These are phyloP conservation scores for Syzygium grande DNA, from an alignment of 345 rosid genomes.

Conservation along the genomic window DNA sequence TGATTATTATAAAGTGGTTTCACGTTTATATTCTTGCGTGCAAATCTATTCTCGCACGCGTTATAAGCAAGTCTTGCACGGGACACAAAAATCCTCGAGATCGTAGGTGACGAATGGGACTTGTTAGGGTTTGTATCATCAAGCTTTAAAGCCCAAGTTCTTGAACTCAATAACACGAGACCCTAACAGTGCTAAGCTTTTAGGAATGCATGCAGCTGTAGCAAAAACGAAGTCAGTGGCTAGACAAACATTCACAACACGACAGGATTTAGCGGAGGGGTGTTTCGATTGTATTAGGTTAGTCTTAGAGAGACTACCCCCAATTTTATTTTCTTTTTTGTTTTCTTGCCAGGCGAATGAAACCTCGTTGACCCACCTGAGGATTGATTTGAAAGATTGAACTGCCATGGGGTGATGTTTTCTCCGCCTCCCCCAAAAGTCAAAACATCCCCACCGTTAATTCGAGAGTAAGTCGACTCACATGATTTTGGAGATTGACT, in stretches of 20 bases:
- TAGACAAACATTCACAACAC: not conserved
- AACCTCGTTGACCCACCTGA: not conserved
- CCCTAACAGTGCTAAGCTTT: not conserved
- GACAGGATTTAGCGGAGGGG: not conserved
- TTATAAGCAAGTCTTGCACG: not conserved
- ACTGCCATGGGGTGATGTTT: not conserved
- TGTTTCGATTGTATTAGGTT: not conserved
- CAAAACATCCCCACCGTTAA: conserved; percentile 22
- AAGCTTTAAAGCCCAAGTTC: not conserved
- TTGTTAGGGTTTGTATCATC: not conserved
- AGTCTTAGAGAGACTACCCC: not conserved
- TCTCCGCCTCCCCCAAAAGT: not conserved
- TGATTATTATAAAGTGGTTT: not conserved
- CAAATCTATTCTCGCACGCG: not conserved
- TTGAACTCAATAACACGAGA: not conserved
- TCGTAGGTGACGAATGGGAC: not conserved
- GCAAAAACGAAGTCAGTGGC: not conserved
- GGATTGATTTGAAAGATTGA: not conserved
- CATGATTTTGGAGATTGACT: conserved; percentile 31
- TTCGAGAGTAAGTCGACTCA: conserved; percentile 14
- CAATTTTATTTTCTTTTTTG: not conserved
- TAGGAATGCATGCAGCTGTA: not conserved
- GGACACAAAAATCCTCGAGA: not conserved
- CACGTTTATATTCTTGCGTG: not conserved
- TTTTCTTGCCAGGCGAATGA: not conserved